phyloP scores from a whole-genome alignment of 139 green algal genomes.

The Picocystis salinarum region DNA sequence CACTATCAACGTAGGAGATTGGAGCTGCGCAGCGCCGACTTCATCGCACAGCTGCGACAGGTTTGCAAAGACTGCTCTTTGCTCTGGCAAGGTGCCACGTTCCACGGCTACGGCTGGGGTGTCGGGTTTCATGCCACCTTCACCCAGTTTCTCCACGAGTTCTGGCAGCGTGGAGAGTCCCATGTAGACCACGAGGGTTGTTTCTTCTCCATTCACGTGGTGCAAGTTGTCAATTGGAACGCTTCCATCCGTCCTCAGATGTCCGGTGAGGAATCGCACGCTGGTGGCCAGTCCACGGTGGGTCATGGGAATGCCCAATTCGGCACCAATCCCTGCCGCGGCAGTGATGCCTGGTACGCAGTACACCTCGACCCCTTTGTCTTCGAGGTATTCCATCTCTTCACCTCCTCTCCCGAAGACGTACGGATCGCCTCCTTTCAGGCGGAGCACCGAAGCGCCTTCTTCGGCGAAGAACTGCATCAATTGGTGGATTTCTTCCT shows the following conservation, averaged over 20 bases:
- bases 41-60: constrained; percentile 28
- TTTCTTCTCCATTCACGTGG: constrained; percentile 22
- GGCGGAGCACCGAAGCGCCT: constrained; percentile 20
- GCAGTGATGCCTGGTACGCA: constrained; percentile 67
- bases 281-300: constrained; percentile 81
- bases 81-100: constrained; percentile 65
- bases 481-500: constrained; percentile 86
- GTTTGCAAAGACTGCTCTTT: constrained; percentile 54
- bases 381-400: constrained; percentile 68
- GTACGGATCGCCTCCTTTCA: constrained; percentile 80
- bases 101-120: constrained; percentile 89
- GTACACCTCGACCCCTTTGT: constrained; percentile 56
- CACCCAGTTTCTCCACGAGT: constrained; percentile 40
- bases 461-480: constrained; percentile 69
- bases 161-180: constrained; percentile 67
- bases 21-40: constrained; percentile 31
- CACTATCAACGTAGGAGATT: constrained; percentile 83
- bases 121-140: constrained; percentile 23
- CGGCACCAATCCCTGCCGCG: constrained; percentile 48
- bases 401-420: constrained; percentile 89
- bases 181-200: constrained; percentile 98
- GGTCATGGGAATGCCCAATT: constrained; percentile 82
- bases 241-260: constrained; percentile 63
- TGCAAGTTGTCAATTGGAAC: too few species aligned
- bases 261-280: constrained; percentile 76